A percentile compares a stretch with the other conserved stretches of the same genome.
phyloP scores from a whole-genome alignment of 768 basidiomycete species.

The Macrolepiota fuliginosa region DNA sequence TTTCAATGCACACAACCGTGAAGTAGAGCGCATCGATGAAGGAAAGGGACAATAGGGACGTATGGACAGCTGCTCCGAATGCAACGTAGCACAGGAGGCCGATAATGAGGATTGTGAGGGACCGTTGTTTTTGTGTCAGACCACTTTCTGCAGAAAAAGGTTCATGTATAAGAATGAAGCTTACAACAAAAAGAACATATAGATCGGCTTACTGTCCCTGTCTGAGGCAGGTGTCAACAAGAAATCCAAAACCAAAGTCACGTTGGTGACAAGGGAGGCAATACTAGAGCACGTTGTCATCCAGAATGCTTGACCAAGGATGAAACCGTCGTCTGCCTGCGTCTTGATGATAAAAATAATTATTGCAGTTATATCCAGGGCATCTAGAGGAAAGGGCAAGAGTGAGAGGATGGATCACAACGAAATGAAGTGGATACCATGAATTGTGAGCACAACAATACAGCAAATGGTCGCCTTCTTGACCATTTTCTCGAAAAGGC shows the following conservation, averaged over 20 bases:
- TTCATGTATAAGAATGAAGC: background rate
- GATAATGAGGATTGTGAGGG: constrained; percentile 78
- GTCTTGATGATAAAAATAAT: constrained; percentile 62
- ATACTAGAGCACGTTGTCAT: constrained; percentile 74
- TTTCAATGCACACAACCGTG: constrained; percentile 70
- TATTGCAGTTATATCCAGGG: constrained; percentile 63
- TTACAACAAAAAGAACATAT: no score
- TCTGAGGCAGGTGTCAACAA: constrained; percentile 58
- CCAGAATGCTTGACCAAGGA: constrained; percentile 73
- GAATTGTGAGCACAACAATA: constrained; percentile 62
- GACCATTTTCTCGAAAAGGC: constrained; percentile 72
- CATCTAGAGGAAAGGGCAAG: constrained; percentile 45
- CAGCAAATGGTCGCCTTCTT: constrained; percentile 60
- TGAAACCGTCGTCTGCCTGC: constrained; percentile 63
- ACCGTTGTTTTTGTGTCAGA: constrained; percentile 75
- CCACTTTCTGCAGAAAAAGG: constrained; percentile 56
- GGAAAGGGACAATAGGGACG: constrained; percentile 47
- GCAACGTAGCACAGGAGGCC: constrained; percentile 71
- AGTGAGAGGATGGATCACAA: background rate
- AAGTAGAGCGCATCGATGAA: constrained; percentile 83
- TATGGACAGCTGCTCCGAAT: constrained; percentile 62
- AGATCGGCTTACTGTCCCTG: no score
- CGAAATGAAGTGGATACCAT: constrained; percentile 42
- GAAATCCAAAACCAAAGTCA: constrained; percentile 65
- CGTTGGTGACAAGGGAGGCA: constrained; percentile 60